Percentiles rank a stretch among this genome's conserved stretches.
Evolutionary conservation across 2,329 filamentous ascomycete species (phyloP).

Genomic region (Nothophaeocryptopus gaeumannii): DNA sequence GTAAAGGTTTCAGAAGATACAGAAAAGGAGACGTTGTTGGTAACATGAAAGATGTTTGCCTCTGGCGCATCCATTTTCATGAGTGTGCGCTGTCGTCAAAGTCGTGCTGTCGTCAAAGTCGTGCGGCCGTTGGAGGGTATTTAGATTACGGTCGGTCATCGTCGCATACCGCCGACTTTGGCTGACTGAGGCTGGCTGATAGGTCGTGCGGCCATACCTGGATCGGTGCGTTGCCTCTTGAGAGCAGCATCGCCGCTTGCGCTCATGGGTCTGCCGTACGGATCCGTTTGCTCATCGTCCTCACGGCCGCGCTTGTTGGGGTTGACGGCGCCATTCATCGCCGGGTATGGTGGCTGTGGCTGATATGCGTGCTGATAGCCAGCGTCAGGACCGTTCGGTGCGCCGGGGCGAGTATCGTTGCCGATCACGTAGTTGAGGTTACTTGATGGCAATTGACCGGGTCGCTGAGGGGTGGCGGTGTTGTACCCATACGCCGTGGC

Average conservation of each 20-base stretch:
- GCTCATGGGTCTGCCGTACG: constrained; percentile 63
- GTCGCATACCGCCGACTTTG: constrained; percentile 31
- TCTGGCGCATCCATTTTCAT: constrained; percentile 13
- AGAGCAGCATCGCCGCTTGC: constrained; percentile 60
- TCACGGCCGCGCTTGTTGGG: constrained; percentile 62
- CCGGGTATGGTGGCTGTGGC: constrained; percentile 51
- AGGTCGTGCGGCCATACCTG: constrained; percentile 26
- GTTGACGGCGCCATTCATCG: constrained; percentile 60
- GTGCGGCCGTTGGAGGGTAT: constrained; percentile 13
- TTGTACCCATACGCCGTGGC: constrained; percentile 67
- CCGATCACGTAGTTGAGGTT: constrained; percentile 88
- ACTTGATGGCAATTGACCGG: constrained; percentile 64
- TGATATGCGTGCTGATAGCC: constrained; percentile 68
- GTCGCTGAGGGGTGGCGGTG: constrained; percentile 77
- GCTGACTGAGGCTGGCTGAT: constrained; percentile 34
- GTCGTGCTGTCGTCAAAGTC: constrained; percentile 12
- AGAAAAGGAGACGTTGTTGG: constrained; percentile 12
- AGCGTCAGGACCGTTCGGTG: constrained; percentile 48
- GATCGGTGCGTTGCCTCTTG: constrained; percentile 74
- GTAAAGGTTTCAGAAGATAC: constrained; percentile 28
- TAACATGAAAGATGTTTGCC: constrained; percentile 16
- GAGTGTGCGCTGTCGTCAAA: constrained; percentile 16
- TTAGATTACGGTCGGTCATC: constrained; percentile 22
- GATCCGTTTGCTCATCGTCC: constrained; percentile 61
- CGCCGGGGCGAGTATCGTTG: constrained; percentile 59